Evolutionary conservation across 495 filamentous ascomycete species (phyloP), one percentile per base, ranked within the genome.

Genomic region (Halenospora varia): DNA sequence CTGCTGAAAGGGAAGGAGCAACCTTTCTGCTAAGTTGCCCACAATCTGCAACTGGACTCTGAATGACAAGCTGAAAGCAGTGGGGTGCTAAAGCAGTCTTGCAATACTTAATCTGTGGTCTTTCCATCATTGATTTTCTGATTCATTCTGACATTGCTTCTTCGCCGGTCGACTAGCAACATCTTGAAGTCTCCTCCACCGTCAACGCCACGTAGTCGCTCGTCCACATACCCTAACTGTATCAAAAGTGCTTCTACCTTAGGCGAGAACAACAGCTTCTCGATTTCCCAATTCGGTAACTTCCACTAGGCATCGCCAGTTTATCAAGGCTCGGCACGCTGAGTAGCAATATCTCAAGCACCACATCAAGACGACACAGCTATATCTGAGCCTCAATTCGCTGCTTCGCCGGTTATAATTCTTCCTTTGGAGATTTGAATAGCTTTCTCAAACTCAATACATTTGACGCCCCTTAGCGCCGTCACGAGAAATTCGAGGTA

Each of bases 11-110:
- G 15, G 23, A 53, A 3, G 1, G 10, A 42, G 13, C 39, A 57
- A 61, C 45, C 48, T 4, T 52, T 25, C 13, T 46, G 22, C 22
- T 23, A 49, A 46, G 46, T 20, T 60, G 57, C 57, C 13, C 9
- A 2, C 26, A 45, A 60, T 60, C 46, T 55, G 51, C 51, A 60
- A 39, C 10, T 10, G 18, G 53, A 56, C 59, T 61, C 35, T 61
- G 47, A 57, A 48, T 56, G 53, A 56, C 53, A 44, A 40, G 2
- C 1, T 17, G 1, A 29, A 48, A 48, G 48, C 0, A 1, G 4
- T n/a, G 2, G 11, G 13, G 10, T 53, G 40, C 25, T 29, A 18
- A 46, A 29, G 42, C 19, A 48, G 59, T 42, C 48, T 44, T 55
- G 19, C 25, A 15, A 9, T 19, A 23, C 48, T 53, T 56, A 56